Conservation (phyloP, 345 rosid species). For the Camelina neglecta region DNA sequence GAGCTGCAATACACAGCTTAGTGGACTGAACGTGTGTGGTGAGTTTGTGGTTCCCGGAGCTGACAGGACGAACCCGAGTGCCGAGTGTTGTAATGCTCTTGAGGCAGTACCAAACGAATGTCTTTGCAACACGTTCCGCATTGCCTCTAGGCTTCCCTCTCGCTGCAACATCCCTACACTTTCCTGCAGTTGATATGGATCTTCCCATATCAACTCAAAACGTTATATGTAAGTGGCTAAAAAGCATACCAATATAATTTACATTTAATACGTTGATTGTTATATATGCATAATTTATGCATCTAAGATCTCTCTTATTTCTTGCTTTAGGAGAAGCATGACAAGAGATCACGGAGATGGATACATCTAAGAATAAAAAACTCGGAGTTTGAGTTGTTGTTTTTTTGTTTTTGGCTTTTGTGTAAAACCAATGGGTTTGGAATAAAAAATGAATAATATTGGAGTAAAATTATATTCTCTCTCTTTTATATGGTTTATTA, state of each 20-base stretch:
- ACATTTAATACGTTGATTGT: not conserved
- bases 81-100: conserved; percentile 69
- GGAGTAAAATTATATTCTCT: not conserved
- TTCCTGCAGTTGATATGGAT: conserved; percentile 47
- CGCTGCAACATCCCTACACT: conserved; percentile 70
- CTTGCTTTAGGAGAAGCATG: conserved; percentile 17
- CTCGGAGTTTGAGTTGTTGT: conserved; percentile 9
- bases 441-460: conserved; percentile 16
- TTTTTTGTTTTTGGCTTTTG: not conserved
- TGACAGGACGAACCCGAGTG: conserved; percentile 45
- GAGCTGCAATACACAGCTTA: conserved; percentile 63
- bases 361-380: conserved; percentile 38
- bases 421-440: conserved; percentile 22
- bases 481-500: not conserved
- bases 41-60: conserved; percentile 77
- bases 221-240: conserved; percentile 17
- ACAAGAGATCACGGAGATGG: not conserved
- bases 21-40: conserved; percentile 64
- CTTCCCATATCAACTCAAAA: not conserved
- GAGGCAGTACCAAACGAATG: conserved; percentile 65
- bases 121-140: conserved; percentile 80
- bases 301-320: not conserved
- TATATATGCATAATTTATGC: not conserved
- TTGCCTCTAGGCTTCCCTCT: conserved; percentile 74
- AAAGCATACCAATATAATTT: not conserved